Base-by-base conservation (phyloP, 441 rosid genomes). In the Euphorbia schlechtendalii region DNA sequence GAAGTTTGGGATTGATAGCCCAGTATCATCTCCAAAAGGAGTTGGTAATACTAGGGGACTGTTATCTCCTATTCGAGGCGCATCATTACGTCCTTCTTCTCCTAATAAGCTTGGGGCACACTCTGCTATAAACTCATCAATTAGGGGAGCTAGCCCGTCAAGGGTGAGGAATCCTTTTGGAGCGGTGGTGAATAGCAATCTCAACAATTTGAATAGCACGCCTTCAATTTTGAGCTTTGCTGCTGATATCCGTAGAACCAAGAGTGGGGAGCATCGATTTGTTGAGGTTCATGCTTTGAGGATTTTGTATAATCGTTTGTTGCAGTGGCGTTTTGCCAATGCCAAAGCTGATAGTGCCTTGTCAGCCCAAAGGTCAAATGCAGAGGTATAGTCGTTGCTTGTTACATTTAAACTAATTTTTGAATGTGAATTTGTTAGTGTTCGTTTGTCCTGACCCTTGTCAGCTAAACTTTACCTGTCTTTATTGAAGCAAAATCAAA, bases 291-390 rank as follows among this genome's bases (percentile, higher is more conserved):
- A 90, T 72, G 48, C 72, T 72, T 71, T 86, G 76, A 88, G 91
- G 77, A 77, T 85, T 56, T 76, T 86, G 20, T 82, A 90, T 71
- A 90, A 90, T 77, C 82, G 85, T 62, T 63, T 86, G 78, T 63
- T 93, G 79, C 97, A 93, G 14, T 90, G 91, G 97, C 86, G 91
- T 51, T 86, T 86, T 74, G 80, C 77, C 43, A 90, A 86, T 79
- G 98, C 97, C 61, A 81, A 92, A 73, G 82, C 86, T 61, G 88
- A 83, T 70, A 69, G 77, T 59, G 75, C 85, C 63, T 38, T 83
- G 41, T 77, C 82, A 43, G 74, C 76, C 30, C 96, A 86, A 69
- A 83, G 69, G 54, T 70, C 78, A 64, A 81, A 74, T 69, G 84
- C 87, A 11, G 96, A 93, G 97, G 98, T 93, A 81, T 73, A 78